These are phyloP conservation scores for Solanum appendiculatum DNA, from an alignment of 257 asterid genomes.

Conservation along the genomic window DNA sequence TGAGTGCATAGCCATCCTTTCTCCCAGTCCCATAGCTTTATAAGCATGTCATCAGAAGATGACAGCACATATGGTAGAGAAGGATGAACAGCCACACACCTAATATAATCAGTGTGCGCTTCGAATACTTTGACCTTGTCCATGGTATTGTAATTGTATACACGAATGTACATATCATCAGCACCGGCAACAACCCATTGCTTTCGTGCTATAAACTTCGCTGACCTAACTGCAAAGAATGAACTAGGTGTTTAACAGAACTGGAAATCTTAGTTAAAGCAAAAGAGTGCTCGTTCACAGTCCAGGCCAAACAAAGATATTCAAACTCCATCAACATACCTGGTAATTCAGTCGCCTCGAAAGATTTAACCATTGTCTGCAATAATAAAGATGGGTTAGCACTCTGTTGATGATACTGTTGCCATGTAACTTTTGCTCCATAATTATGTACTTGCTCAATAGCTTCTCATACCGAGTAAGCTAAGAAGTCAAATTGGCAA, in stretches of 20 bases:
- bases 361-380: conserved; percentile 92
- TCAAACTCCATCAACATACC: conserved; percentile 33
- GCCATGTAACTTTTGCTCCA: neutral
- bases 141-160: conserved; percentile 96
- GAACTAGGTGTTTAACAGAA: conserved; percentile 6
- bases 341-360: conserved; percentile 95
- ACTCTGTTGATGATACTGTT: neutral
- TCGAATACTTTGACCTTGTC: conserved; percentile 96
- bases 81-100: conserved; percentile 98
- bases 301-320: conserved; percentile 6
- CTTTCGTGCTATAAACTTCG: conserved; percentile 86
- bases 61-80: conserved; percentile 89
- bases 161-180: conserved; percentile 95
- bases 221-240: conserved; percentile 79
- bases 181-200: conserved; percentile 99
- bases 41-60: conserved; percentile 99
- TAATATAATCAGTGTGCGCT: conserved; percentile 95
- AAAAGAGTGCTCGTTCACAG: neutral
- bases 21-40: conserved; percentile 99
- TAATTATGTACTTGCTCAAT: neutral
- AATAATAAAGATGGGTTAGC: conserved; percentile 3
- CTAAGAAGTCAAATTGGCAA: neutral
- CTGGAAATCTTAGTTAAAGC: neutral
- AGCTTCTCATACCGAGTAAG: neutral
- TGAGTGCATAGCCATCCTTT: conserved; percentile 97